Evolutionary conservation across 2,329 filamentous ascomycete genomes (phyloP), one percentile per base, ranked within the genome.

Genomic region (Geosmithia morbida): DNA sequence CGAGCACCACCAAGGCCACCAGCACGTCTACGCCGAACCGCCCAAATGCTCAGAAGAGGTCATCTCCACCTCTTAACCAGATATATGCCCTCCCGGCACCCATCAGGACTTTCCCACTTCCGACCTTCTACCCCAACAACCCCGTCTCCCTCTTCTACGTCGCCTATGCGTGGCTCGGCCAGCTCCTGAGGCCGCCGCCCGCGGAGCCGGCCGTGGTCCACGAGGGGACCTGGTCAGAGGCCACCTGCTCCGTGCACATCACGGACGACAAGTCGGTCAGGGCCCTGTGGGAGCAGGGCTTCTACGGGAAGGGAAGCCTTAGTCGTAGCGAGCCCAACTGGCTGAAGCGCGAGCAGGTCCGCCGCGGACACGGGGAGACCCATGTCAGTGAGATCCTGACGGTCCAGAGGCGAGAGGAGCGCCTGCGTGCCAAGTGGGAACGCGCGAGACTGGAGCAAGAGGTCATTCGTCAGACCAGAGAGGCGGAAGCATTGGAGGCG

Each of bases 291-390:
- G 86, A 95, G 64, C 87, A 94, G 67, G 92, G 92, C 5, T 98
- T 98, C 66, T 98, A 90, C 64, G 94, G 94, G 44, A 96, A 96
- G 64, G 92, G 92, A 43, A 90, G 72, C 55, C 69, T 97, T 49
- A 96, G 89, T 67, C 80, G 94, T 56, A 96, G 89, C 70, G 90
- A 98, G 62, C 90, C 90, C 2, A 92, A 81, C 55, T 98, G 92
- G 92, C 64, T 95, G 46, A 85, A 85, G 53, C 75, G 85, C 52
- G 87, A 95, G 63, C 83, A 86, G 62, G 80, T 83, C 26, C 76
- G 83, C 46, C 74, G 74, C 50, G 85, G 85, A 11, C 64, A 81
- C 16, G 66, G 80, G 22, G 74, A 77, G 30, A 70, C 68, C 20
- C 73, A 79, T 52, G 92, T 92, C 42, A 89, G 84, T 54, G 90